Base-by-base conservation (phyloP, 768 basidiomycete species). In the Russula abietina region DNA sequence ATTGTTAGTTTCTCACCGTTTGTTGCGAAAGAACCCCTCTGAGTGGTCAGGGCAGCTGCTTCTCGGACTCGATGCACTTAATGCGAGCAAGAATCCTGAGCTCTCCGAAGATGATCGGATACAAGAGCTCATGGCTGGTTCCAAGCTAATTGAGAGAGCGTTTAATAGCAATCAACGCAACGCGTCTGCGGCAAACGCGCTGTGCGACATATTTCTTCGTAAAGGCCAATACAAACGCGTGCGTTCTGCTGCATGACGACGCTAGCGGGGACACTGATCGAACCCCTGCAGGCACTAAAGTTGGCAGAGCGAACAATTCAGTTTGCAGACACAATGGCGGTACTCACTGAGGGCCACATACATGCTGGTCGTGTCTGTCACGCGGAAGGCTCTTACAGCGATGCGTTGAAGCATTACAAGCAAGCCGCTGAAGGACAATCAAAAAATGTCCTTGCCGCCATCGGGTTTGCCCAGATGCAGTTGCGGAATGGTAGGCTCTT, bases 221-320 rank as follows among this genome's bases (percentile, higher is more conserved):
- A 91, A 88, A 70, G 84, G 84, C 2, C 83, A 86, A 55, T 75
- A 81, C 50, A 77, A 80, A 62, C 80, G 82, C 65, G 92, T 87
- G 64, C 43, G 79, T 72, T 12, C n/a, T 43, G 22, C 53, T 9
- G 17, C 11, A 9, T 16, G 32, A 26, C 48, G 28, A 11, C 41
- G 17, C 33, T 19, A 6, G n/a, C 3, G 28, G 43, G 17, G 30
- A 22, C 45, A 28, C 60, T 58, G 17, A 66, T 32, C 28, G 28
- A 53, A 22, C 49, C 57, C 22, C 24, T 58, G 1, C 59, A 93
- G 86, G 92, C 93, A 0, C 73, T 96, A 49, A 99, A 98, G 77
- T 78, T 98, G 22, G 94, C 93, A 26, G 97, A 98, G 70, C 83
- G 94, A 56, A 89, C 94, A 0, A 86, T 98, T 45, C 94, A 98